Evolutionary conservation across 2,329 filamentous ascomycete species (phyloP).

Genomic region (Clathrospora elynae): DNA sequence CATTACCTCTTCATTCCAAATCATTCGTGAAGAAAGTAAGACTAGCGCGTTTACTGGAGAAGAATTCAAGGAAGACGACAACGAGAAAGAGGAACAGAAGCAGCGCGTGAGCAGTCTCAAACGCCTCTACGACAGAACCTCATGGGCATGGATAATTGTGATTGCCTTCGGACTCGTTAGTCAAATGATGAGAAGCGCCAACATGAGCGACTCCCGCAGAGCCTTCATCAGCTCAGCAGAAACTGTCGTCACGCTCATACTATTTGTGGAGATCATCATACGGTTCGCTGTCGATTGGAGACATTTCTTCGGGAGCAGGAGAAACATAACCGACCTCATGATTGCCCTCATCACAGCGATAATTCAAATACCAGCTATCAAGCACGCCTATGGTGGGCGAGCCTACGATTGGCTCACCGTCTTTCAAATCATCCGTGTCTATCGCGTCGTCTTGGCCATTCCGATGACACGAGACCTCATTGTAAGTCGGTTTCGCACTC

Average conservation of each 20-base stretch:
- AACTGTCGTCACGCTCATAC: conserved; percentile 73
- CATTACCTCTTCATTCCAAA: conserved; percentile 97
- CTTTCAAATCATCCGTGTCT: conserved; percentile 91
- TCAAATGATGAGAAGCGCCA: conserved; percentile 76
- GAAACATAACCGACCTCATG: conserved; percentile 79
- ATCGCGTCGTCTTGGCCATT: conserved; percentile 88
- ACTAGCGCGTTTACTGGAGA: conserved; percentile 88
- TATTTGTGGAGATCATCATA: conserved; percentile 81
- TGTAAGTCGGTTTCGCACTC: conserved; percentile 46
- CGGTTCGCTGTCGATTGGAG: conserved; percentile 81
- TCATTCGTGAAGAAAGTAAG: conserved; percentile 95
- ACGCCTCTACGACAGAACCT: conserved; percentile 73
- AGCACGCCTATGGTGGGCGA: conserved; percentile 62
- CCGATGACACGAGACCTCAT: conserved; percentile 87
- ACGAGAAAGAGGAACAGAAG: conserved; percentile 45
- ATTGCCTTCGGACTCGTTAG: conserved; percentile 81
- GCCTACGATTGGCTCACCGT: conserved; percentile 86
- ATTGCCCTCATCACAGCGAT: conserved; percentile 81
- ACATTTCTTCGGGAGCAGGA: conserved; percentile 72
- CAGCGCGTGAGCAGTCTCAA: conserved; percentile 62
- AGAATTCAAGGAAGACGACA: conserved; percentile 54
- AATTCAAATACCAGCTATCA: conserved; percentile 84
- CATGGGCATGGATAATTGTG: conserved; percentile 76
- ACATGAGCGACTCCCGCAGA: conserved; percentile 67
- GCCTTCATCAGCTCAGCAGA: conserved; percentile 74